Conservation (phyloP, 176 grass and related monocot species). For the Musa troglodytarum region DNA sequence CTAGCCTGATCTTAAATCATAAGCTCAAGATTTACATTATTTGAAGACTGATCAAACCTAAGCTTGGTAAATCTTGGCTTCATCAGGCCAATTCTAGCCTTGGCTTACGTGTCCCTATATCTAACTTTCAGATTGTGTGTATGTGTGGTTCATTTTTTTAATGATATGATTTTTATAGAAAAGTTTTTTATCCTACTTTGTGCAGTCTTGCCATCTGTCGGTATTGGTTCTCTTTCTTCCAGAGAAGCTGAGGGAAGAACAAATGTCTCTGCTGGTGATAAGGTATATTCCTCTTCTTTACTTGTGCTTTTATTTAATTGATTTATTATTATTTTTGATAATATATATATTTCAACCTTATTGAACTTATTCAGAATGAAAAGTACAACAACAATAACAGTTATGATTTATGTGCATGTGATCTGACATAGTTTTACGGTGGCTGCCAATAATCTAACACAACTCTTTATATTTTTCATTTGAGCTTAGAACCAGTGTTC, state of each 20-base stretch:
- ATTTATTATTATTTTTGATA: not conserved
- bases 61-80: not conserved
- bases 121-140: not conserved
- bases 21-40: not conserved
- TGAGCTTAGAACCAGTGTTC: no score
- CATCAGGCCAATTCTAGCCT: not conserved
- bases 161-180: not conserved
- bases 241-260: slow-evolving; percentile 81
- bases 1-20: not conserved
- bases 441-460: no score
- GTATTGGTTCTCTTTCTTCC: slow-evolving; percentile 70
- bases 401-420: no score
- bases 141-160: not conserved
- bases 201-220: slow-evolving; percentile 72
- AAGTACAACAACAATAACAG: no score
- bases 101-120: not conserved
- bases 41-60: not conserved
- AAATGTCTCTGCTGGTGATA: slow-evolving; percentile 60
- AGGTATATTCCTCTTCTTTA: slow-evolving; percentile 31
- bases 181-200: not conserved
- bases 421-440: no score
- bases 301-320: not conserved
- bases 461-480: no score
- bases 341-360: not conserved
- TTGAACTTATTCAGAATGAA: not conserved